Evolutionary conservation across 129 eudicot species (phyloP).

Genomic region (Smallanthus sonchifolius): DNA sequence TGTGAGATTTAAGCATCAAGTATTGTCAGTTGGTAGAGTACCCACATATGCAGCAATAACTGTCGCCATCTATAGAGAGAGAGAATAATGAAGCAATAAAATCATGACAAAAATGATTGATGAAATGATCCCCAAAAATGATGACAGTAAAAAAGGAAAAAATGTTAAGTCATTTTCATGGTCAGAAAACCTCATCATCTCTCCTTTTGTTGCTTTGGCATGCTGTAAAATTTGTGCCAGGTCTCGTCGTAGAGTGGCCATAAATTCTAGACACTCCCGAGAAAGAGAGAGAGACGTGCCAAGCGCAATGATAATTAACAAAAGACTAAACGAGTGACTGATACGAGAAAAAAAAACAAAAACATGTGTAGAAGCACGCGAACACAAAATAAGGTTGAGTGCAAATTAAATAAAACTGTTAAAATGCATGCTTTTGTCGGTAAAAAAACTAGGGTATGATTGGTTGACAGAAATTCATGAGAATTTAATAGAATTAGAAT

Average conservation of each 20-base stretch:
- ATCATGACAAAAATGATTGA: constrained; percentile 41
- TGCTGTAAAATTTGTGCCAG: constrained; percentile 27
- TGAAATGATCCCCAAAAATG: constrained; percentile 33
- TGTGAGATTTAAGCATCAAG: constrained; percentile 28
- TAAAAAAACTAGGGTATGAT: not conserved
- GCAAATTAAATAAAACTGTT: not conserved
- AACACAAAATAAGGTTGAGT: constrained; percentile 5
- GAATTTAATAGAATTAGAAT: no score
- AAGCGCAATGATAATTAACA: constrained; percentile 19
- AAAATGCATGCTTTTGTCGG: not conserved
- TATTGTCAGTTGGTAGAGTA: constrained; percentile 29
- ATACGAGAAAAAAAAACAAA: constrained; percentile 5
- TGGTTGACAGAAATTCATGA: no score
- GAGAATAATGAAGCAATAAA: constrained; percentile 14
- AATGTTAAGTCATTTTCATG: constrained; percentile 33
- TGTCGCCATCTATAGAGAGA: constrained; percentile 29
- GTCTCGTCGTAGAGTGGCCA: constrained; percentile 24
- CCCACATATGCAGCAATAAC: constrained; percentile 27
- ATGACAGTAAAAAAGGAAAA: constrained; percentile 13
- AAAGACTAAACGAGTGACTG: not conserved
- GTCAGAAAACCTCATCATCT: constrained; percentile 27
- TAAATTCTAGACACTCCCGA: constrained; percentile 1
- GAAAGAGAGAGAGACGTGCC: constrained; percentile 29
- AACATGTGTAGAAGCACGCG: constrained; percentile 16
- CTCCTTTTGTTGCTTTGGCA: constrained; percentile 36